phyloP scores from a whole-genome alignment of 208 protist genomes.

The Acanthamoeba lenticulata region DNA sequence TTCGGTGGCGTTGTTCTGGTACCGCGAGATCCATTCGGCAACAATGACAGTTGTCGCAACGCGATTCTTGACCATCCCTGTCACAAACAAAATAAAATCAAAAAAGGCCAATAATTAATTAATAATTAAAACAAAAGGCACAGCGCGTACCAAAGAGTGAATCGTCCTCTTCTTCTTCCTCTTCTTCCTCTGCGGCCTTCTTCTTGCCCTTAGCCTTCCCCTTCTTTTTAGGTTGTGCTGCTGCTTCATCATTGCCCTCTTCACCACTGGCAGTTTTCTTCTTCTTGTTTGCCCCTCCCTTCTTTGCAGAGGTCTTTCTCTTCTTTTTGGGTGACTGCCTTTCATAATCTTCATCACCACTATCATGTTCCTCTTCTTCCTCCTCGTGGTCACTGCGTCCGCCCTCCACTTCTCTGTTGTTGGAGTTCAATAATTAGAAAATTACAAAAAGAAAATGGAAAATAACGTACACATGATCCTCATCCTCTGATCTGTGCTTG shows the following conservation, averaged over 20 bases:
- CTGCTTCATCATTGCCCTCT: background rate
- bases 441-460: no score
- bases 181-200: background rate
- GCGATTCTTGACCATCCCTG: conserved; percentile 52
- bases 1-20: conserved; percentile 22
- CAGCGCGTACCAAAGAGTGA: conserved; percentile 11
- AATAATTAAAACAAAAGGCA: background rate
- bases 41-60: conserved; percentile 41
- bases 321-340: background rate
- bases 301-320: conserved; percentile 4
- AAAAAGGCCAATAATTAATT: background rate
- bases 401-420: background rate
- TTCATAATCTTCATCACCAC: background rate
- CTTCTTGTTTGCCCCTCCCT: background rate
- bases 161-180: conserved; percentile 56
- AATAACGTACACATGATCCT: background rate
- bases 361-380: background rate
- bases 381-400: background rate
- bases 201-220: background rate
- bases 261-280: background rate
- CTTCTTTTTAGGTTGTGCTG: background rate
- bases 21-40: conserved; percentile 57
- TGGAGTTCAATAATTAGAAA: background rate
- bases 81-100: background rate
- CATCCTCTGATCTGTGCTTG: background rate